These are phyloP conservation scores for Wickerhamiella domercqiae DNA, from an alignment of 805 yeast species.

Conservation along the genomic window DNA sequence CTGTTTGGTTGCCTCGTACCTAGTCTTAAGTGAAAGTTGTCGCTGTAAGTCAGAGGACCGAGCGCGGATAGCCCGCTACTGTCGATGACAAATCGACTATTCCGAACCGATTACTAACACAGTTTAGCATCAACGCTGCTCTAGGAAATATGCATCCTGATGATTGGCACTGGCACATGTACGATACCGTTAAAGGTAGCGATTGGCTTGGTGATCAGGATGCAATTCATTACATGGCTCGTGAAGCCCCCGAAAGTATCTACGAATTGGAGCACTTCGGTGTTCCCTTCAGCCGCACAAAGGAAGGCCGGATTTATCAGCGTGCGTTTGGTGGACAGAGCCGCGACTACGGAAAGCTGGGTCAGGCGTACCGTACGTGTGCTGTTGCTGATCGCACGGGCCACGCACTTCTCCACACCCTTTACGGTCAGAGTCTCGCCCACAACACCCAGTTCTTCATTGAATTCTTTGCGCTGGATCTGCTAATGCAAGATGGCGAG, in stretches of 20 bases:
- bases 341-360: conserved; percentile 91
- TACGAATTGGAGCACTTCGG: conserved; percentile 97
- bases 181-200: conserved; percentile 97
- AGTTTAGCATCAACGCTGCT: too few species aligned
- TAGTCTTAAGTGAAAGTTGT: too few species aligned
- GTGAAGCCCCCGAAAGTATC: conserved; percentile 91
- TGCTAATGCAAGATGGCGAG: conserved; percentile 86
- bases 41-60: too few species aligned
- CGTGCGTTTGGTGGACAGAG: conserved; percentile 99
- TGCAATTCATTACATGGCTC: conserved; percentile 97
- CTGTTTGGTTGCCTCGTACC: too few species aligned
- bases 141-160: conserved; percentile 76
- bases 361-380: conserved; percentile 98
- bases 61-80: too few species aligned
- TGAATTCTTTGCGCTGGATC: conserved; percentile 90
- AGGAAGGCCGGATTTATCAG: conserved; percentile 92
- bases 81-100: too few species aligned
- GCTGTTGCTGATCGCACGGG: conserved; percentile 99
- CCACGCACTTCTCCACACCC: conserved; percentile 87
- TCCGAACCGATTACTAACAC: too few species aligned
- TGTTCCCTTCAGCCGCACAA: conserved; percentile 95
- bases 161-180: conserved; percentile 99
- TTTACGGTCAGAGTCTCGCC: conserved; percentile 90
- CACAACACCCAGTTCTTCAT: conserved; percentile 97
- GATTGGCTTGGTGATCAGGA: conserved; percentile 99